Conservation (phyloP, 225 moss, liverwort and hornwort species). For the Climacium dendroides region DNA sequence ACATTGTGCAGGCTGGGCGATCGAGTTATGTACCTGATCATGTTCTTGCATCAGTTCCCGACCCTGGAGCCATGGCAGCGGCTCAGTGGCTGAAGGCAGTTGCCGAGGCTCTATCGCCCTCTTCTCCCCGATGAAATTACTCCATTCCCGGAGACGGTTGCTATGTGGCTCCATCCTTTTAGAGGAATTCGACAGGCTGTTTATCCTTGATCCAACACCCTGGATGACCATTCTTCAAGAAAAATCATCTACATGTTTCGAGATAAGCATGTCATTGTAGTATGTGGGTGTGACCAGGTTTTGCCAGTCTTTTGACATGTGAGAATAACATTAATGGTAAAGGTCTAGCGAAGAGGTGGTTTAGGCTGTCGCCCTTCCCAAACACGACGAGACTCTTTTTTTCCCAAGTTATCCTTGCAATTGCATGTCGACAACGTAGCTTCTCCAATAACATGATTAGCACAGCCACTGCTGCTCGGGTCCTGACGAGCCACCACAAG, state of each 20-base stretch:
- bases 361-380: constrained; percentile 43
- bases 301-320: constrained; percentile 17
- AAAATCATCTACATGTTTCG: not conserved
- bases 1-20: constrained; percentile 62
- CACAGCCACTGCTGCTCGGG: constrained; percentile 8
- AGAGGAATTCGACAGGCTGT: not conserved
- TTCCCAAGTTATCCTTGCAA: constrained; percentile 13
- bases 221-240: constrained; percentile 1
- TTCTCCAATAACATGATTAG: constrained; percentile 23
- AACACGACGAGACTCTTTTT: constrained; percentile 2
- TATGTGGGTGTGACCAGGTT: constrained; percentile 21
- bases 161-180: not conserved
- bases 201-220: not conserved
- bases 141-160: not conserved
- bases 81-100: constrained; percentile 70
- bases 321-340: constrained; percentile 32
- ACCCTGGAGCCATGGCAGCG: constrained; percentile 92
- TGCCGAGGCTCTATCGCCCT: constrained; percentile 24
- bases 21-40: constrained; percentile 75
- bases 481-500: constrained; percentile 3
- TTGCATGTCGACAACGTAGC: constrained; percentile 2
- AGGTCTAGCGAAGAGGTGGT: constrained; percentile 54
- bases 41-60: constrained; percentile 61
- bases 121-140: not conserved
- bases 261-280: constrained; percentile 3